Evolutionary conservation across 257 asterid species (phyloP).

Genomic region (Salvia hispanica): DNA sequence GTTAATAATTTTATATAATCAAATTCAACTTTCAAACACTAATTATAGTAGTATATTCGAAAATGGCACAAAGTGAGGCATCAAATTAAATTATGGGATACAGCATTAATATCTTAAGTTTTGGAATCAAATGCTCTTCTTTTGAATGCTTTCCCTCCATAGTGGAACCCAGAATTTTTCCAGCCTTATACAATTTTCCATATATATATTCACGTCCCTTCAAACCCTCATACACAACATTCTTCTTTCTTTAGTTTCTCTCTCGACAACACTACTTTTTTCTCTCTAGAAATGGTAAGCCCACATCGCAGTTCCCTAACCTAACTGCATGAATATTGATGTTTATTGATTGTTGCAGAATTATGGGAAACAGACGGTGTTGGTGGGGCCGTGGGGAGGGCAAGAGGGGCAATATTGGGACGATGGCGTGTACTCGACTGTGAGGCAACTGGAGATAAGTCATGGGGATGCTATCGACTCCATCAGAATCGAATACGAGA

Average conservation of each 20-base stretch:
- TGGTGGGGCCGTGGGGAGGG: slow-evolving; percentile 92
- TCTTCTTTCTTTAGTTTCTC: neutral
- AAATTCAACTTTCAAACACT: no score
- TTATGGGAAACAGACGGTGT: slow-evolving; percentile 38
- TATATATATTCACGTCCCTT: neutral
- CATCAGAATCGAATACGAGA: slow-evolving; percentile 64
- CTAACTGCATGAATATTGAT: neutral
- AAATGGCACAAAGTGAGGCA: no score
- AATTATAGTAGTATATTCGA: no score
- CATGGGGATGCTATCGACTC: slow-evolving; percentile 72
- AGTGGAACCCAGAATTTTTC: slow-evolving; percentile 54
- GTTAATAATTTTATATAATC: no score
- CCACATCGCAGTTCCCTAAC: neutral
- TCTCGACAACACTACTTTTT: neutral
- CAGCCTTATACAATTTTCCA: neutral
- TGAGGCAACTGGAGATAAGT: slow-evolving; percentile 60
- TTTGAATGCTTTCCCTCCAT: slow-evolving; percentile 41
- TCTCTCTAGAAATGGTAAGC: slow-evolving; percentile 31
- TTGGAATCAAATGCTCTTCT: slow-evolving; percentile 61
- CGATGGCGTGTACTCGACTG: slow-evolving; percentile 60
- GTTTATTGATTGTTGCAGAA: slow-evolving; percentile 30
- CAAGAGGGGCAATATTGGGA: slow-evolving; percentile 72
- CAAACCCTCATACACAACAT: neutral
- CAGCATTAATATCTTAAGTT: neutral
- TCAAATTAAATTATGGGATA: neutral